Base-by-base conservation (phyloP, 495 filamentous ascomycete genomes). In the Aspergillus incahuasiensis region DNA sequence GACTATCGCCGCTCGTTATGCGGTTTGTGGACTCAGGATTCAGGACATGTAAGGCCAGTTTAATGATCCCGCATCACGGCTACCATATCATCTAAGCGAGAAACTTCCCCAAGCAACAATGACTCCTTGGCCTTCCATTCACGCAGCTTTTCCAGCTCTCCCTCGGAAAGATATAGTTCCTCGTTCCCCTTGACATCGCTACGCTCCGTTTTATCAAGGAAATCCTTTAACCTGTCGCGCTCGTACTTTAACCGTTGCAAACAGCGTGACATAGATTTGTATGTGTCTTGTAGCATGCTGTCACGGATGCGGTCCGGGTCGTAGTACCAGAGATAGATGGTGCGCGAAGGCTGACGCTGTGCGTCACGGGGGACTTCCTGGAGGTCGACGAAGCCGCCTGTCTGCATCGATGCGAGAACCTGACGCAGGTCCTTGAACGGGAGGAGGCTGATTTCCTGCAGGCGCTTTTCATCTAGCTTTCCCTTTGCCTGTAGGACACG, bases 361-460 rank as follows among this genome's bases (percentile, higher is more conserved):
- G 74, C 68, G 60, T 97, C 92, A 42, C 85, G 85, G 4, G 94
- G 94, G 0, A 97, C 86, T 74, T 99, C 94, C 65, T 97, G 95
- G 9, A 91, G 76, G 55, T 96, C 88, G 16, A 96, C 79, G 55
- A 92, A 86, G 4, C 94, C 92, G 22, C 82, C 80, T 60, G 84
- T 81, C 57, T 95, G 88, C 79, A 99, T 87, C 53, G 81, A 81
- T 2, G 85, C 81, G 63, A 97, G 84, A 55, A 89, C 85, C 52
- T 86, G 80, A 13, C 92, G 90, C 42, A 96, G 77, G 43, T 94
- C 86, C 49, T 88, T 86, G 63, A 90, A 87, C 21, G 82, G 83
- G 58, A 95, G 80, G 53, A 97, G 78, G 52, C 84, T 86, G 53
- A 89, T 75, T 34, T 83, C 82, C 25, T 85, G 81, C 8, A 96